These are phyloP conservation scores for Chrysanthemum seticuspe DNA, from an alignment of 129 eudicot species.

Conservation along the genomic window DNA sequence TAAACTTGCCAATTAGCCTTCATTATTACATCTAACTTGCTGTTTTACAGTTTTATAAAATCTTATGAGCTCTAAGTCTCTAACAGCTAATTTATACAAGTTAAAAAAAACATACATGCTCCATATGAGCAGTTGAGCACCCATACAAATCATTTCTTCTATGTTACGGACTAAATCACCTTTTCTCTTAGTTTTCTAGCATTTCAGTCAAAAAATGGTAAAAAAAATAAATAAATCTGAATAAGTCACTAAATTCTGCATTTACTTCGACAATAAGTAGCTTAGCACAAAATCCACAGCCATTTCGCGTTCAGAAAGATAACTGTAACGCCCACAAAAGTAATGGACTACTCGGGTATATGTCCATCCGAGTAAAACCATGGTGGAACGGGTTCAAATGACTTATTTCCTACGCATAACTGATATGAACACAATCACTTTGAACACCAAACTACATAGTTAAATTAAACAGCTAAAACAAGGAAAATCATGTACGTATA, in stretches of 20 bases:
- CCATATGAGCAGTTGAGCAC: background rate
- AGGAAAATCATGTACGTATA: too few relatives aligned
- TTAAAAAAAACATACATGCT: conserved; percentile 7
- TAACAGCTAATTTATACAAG: background rate
- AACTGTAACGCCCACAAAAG: too few relatives aligned
- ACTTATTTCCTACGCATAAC: too few relatives aligned
- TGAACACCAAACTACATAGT: too few relatives aligned
- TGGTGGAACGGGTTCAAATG: too few relatives aligned
- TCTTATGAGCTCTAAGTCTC: background rate
- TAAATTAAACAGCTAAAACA: too few relatives aligned
- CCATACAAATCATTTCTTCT: background rate
- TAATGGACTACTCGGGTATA: too few relatives aligned
- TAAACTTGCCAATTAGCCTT: background rate
- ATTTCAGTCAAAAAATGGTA: conserved; percentile 1
- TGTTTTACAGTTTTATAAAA: background rate
- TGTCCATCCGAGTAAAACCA: too few relatives aligned
- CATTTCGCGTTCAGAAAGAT: too few relatives aligned
- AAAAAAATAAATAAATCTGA: conserved; percentile 3
- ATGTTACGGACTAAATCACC: background rate
- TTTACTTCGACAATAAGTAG: background rate
- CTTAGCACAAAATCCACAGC: background rate
- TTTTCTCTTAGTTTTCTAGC: background rate
- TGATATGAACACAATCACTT: too few relatives aligned
- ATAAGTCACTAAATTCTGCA: background rate
- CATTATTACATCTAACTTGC: too few relatives aligned